A percentile compares a stretch with the other conserved stretches of the same genome.
Evolutionary conservation across 192 early-diverging fungal genomes (phyloP).

Genomic region (Coemansia javaensis): DNA sequence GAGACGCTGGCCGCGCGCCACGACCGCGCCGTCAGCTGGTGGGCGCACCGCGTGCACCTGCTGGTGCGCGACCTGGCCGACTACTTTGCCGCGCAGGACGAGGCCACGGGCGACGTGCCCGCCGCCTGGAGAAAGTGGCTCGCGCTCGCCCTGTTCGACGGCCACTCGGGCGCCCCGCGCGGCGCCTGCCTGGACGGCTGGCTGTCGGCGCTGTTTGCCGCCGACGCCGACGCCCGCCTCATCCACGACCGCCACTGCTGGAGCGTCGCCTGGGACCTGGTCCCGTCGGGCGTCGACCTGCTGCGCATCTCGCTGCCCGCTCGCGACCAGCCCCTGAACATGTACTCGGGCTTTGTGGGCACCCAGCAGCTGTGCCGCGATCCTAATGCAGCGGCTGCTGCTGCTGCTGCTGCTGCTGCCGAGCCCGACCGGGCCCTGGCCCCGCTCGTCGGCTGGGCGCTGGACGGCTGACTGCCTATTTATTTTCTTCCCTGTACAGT

Average conservation of each 20-base stretch:
- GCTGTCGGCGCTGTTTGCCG: slow-evolving; percentile 35
- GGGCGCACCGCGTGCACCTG: slow-evolving; percentile 42
- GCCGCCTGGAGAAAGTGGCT: slow-evolving; percentile 22
- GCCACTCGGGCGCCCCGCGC: slow-evolving; percentile 25
- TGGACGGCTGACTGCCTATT: too few species aligned
- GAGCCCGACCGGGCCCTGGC: slow-evolving; percentile 18
- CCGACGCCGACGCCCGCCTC: slow-evolving; percentile 10
- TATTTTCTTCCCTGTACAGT: too few species aligned
- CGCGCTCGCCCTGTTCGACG: slow-evolving; percentile 30
- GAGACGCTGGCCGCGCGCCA: slow-evolving; percentile 9
- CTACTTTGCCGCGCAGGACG: slow-evolving; percentile 38
- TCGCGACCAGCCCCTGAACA: slow-evolving; percentile 7
- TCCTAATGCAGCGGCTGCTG: too few species aligned
- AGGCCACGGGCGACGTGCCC: slow-evolving; percentile 5
- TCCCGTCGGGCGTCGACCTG: slow-evolving; percentile 45
- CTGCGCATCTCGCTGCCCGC: slow-evolving; percentile 6
- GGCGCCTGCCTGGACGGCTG: slow-evolving; percentile 37
- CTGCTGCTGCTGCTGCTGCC: background rate
- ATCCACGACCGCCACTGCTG: slow-evolving; percentile 26
- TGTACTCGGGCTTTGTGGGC: slow-evolving; percentile 49
- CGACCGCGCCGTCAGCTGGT: slow-evolving; percentile 30
- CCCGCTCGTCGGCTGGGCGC: slow-evolving; percentile 42
- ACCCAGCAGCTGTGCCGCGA: slow-evolving; percentile 25
- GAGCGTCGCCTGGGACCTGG: slow-evolving; percentile 28
- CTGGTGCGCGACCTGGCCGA: slow-evolving; percentile 42